These are phyloP conservation scores for Vicia faba DNA, from an alignment of 306 rosid species.

Conservation along the genomic window DNA sequence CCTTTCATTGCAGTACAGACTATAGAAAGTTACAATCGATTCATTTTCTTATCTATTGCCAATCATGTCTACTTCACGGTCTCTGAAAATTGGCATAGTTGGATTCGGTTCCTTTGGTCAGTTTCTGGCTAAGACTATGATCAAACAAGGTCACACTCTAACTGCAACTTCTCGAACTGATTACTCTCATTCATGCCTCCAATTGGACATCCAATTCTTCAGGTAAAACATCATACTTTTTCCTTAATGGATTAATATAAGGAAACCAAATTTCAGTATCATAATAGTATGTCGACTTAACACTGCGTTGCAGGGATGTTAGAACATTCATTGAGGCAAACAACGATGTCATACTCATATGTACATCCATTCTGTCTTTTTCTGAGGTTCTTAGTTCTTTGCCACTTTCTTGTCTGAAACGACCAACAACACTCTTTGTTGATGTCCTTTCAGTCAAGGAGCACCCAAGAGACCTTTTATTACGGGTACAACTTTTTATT, in stretches of 20 bases:
- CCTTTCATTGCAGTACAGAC: too few species aligned
- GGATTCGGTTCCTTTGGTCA: constrained; percentile 62
- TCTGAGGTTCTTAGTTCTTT: constrained; percentile 48
- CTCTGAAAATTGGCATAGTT: constrained; percentile 58
- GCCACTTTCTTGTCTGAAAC: constrained; percentile 47
- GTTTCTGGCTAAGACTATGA: constrained; percentile 56
- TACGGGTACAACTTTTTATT: constrained; percentile 33
- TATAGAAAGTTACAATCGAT: background rate
- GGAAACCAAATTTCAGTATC: background rate
- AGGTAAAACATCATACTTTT: constrained; percentile 12
- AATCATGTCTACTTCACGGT: constrained; percentile 27
- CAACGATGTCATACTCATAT: constrained; percentile 56
- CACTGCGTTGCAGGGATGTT: constrained; percentile 36
- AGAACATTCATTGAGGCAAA: constrained; percentile 47
- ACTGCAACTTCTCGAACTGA: constrained; percentile 59
- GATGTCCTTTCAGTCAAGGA: constrained; percentile 75
- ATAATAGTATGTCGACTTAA: background rate
- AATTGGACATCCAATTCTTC: constrained; percentile 53
- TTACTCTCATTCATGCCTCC: constrained; percentile 42
- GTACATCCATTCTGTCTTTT: constrained; percentile 59
- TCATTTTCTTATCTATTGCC: background rate
- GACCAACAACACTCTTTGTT: constrained; percentile 52
- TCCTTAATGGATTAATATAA: background rate
- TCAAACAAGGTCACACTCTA: constrained; percentile 59
- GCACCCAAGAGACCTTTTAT: constrained; percentile 52